Evolutionary conservation across 495 filamentous ascomycete genomes (phyloP).

Genomic region (Podospora anserina): DNA sequence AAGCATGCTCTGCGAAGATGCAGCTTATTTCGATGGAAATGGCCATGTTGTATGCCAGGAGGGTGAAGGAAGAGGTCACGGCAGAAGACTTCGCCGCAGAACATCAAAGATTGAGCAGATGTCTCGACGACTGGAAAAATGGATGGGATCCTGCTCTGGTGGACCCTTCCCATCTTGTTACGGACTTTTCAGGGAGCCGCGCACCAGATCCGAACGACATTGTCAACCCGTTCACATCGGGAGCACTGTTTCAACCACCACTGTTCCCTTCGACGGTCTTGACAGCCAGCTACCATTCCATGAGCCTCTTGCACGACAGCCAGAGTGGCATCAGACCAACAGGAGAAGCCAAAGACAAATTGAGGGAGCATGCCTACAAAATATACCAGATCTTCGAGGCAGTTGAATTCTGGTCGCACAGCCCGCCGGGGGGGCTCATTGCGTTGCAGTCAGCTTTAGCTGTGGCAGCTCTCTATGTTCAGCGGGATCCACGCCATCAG

Average conservation of each 20-base stretch:
- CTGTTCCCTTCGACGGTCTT: constrained; percentile 69
- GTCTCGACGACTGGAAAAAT: constrained; percentile 54
- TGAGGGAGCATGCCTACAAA: constrained; percentile 60
- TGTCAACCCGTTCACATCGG: constrained; percentile 67
- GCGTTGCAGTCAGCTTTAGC: constrained; percentile 73
- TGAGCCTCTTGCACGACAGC: constrained; percentile 76
- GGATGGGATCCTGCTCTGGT: constrained; percentile 58
- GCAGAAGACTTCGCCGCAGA: constrained; percentile 62
- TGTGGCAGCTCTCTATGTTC: constrained; percentile 74
- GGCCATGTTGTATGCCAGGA: constrained; percentile 72
- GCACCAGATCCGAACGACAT: constrained; percentile 59
- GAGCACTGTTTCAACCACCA: constrained; percentile 61
- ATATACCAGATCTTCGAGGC: constrained; percentile 76
- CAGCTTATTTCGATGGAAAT: constrained; percentile 78
- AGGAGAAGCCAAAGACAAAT: constrained; percentile 49
- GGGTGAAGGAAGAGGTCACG: constrained; percentile 58
- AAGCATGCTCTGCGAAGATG: constrained; percentile 59
- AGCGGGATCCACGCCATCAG: constrained; percentile 65
- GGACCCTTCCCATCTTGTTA: constrained; percentile 56
- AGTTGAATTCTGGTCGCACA: constrained; percentile 67
- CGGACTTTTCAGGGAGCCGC: constrained; percentile 51
- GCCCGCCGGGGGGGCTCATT: constrained; percentile 64
- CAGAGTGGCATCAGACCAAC: constrained; percentile 57
- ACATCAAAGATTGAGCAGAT: constrained; percentile 54
- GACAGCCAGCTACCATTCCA: constrained; percentile 72